Evolutionary conservation across 768 basidiomycete genomes (phyloP).

Genomic region (Phaeotremella fagi): DNA sequence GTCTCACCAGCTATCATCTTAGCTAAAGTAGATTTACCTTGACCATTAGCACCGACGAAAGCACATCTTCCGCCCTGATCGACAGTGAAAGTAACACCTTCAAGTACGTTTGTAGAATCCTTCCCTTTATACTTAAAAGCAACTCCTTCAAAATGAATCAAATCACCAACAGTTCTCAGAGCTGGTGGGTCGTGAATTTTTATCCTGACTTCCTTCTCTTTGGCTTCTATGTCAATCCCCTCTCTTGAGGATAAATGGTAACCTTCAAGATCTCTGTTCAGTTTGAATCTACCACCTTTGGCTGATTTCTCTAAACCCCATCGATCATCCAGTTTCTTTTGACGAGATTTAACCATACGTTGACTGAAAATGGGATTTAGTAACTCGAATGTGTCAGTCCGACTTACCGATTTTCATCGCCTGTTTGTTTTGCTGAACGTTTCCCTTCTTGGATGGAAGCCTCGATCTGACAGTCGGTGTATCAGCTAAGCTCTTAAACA

Average conservation of each 20-base stretch:
- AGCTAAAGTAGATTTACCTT: conserved; percentile 60
- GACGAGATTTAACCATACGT: conserved; percentile 56
- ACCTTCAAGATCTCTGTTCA: conserved; percentile 56
- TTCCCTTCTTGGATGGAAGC: conserved; percentile 55
- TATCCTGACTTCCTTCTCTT: conserved; percentile 50
- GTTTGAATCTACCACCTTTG: conserved; percentile 56
- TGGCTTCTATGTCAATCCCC: conserved; percentile 51
- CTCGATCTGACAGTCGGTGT: conserved; percentile 49
- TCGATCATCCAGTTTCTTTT: conserved; percentile 57
- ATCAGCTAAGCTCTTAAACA: neutral
- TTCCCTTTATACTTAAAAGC: conserved; percentile 45
- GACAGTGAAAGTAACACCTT: conserved; percentile 50
- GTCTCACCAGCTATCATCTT: conserved; percentile 47
- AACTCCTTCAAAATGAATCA: conserved; percentile 50
- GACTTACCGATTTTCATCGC: conserved; percentile 50
- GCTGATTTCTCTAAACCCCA: conserved; percentile 50
- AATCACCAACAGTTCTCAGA: conserved; percentile 42
- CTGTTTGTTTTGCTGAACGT: conserved; percentile 19
- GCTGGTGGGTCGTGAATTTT: conserved; percentile 45
- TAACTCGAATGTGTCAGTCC: neutral
- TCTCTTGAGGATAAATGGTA: conserved; percentile 50
- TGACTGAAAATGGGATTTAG: conserved; percentile 9
- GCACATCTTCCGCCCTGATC: conserved; percentile 50
- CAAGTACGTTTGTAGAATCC: conserved; percentile 38
- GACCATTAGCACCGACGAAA: conserved; percentile 55